Percentiles rank a stretch among this genome's conserved stretches.
Conservation (phyloP, 2,329 filamentous ascomycete genomes). For the Hypomyces rosellus region DNA sequence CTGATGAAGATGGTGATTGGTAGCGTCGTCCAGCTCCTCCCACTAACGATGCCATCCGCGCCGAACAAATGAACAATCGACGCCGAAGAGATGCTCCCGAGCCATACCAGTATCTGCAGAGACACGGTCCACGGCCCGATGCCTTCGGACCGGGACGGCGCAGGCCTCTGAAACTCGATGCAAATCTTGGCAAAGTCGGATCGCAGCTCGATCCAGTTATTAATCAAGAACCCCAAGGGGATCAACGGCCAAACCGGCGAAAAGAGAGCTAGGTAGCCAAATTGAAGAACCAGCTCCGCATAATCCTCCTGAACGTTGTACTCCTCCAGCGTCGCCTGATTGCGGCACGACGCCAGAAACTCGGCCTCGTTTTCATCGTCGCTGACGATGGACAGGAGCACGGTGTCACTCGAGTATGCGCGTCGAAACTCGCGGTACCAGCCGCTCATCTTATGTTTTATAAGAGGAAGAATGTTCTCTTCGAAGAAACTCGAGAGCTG, state of each 20-base stretch:
- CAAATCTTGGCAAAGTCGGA: constrained; percentile 74
- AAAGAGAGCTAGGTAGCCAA: constrained; percentile 68
- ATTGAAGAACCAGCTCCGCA: constrained; percentile 66
- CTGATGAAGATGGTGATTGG: constrained; percentile 66
- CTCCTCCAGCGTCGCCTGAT: constrained; percentile 58
- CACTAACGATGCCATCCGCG: constrained; percentile 43
- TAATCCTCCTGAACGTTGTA: constrained; percentile 72
- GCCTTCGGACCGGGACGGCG: constrained; percentile 61
- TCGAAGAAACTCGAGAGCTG: constrained; percentile 66
- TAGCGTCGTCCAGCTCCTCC: constrained; percentile 55
- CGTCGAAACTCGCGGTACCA: constrained; percentile 37
- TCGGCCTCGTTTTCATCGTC: constrained; percentile 58
- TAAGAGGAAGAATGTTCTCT: constrained; percentile 62
- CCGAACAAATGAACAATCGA: constrained; percentile 71
- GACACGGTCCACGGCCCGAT: constrained; percentile 69
- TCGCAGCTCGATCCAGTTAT: constrained; percentile 72
- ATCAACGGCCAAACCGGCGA: constrained; percentile 71
- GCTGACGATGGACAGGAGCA: constrained; percentile 40
- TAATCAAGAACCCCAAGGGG: constrained; percentile 64
- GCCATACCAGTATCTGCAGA: constrained; percentile 62
- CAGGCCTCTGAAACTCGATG: constrained; percentile 64
- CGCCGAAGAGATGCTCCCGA: constrained; percentile 65
- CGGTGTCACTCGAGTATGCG: constrained; percentile 31
- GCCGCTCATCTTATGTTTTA: constrained; percentile 52
- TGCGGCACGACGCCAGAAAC: constrained; percentile 58